These are phyloP conservation scores for Peniophora sp. DNA, from an alignment of 1,284 basidiomycete genomes.

Conservation along the genomic window DNA sequence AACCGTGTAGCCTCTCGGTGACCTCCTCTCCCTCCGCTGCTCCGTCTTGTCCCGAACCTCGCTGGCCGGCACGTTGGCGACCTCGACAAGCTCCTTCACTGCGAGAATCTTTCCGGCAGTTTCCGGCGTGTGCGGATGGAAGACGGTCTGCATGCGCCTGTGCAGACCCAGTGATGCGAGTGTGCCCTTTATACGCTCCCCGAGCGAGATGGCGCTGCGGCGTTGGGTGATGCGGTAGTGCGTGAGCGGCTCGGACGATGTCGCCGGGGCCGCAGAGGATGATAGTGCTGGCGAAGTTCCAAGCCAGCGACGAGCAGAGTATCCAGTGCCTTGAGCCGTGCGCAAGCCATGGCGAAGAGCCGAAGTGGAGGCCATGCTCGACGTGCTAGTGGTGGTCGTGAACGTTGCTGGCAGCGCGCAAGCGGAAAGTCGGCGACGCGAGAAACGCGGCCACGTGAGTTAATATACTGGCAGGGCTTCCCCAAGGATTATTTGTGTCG, in stretches of 20 bases:
- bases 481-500: too few relatives aligned
- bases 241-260: constrained; percentile 35
- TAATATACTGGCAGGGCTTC: too few relatives aligned
- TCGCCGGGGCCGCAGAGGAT: too few relatives aligned
- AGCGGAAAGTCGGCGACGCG: too few relatives aligned
- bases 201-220: constrained; percentile 77
- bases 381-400: too few relatives aligned
- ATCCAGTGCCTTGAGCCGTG: too few relatives aligned
- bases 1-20: constrained; percentile 59
- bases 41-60: constrained; percentile 60
- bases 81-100: constrained; percentile 83
- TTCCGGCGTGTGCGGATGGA: constrained; percentile 63
- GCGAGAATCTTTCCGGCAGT: constrained; percentile 76
- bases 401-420: too few relatives aligned
- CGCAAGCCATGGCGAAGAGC: too few relatives aligned
- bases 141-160: constrained; percentile 76
- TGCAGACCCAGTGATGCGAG: constrained; percentile 73
- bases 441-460: too few relatives aligned
- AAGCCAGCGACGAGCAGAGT: too few relatives aligned
- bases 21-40: constrained; percentile 54
- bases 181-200: constrained; percentile 63
- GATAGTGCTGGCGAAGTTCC: too few relatives aligned
- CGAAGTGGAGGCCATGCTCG: too few relatives aligned
- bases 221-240: constrained; percentile 82
- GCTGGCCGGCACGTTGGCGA: constrained; percentile 67